A percentile compares a stretch with the other conserved stretches of the same genome.
These are phyloP conservation scores for Elaeis oleifera DNA, from an alignment of 202 grass and related monocot species.

Conservation along the genomic window DNA sequence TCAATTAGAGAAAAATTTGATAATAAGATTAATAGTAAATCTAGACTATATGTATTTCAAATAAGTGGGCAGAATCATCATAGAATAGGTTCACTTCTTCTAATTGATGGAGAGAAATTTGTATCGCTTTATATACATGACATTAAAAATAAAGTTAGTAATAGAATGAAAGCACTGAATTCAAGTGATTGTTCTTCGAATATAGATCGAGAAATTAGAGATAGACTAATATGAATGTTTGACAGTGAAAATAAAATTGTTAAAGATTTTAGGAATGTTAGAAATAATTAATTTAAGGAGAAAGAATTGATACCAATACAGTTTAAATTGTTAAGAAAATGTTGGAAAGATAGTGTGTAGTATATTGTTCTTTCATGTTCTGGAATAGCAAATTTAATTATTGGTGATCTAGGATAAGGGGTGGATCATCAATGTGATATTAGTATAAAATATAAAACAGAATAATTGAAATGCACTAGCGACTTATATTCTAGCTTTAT, in stretches of 20 bases:
- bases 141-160: background rate
- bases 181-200: background rate
- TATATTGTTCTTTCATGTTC: background rate
- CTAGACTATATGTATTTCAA: background rate
- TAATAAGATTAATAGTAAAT: too few relatives aligned
- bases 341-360: background rate
- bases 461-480: too few relatives aligned
- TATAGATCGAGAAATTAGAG: background rate
- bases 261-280: too few relatives aligned
- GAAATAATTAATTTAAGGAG: too few relatives aligned
- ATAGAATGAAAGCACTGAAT: background rate
- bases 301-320: background rate
- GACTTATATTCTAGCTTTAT: too few relatives aligned
- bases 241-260: background rate
- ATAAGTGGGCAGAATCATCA: background rate
- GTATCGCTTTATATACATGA: conserved; percentile 9
- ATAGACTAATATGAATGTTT: background rate
- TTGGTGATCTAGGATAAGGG: background rate
- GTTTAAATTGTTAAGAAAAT: background rate
- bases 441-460: too few relatives aligned
- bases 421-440: background rate
- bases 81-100: conserved; percentile 2
- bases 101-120: background rate
- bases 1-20: too few relatives aligned
- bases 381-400: background rate